These are phyloP conservation scores for Plasmodium falciparum DNA, from an alignment of 169 alveolate genomes.

Conservation along the genomic window DNA sequence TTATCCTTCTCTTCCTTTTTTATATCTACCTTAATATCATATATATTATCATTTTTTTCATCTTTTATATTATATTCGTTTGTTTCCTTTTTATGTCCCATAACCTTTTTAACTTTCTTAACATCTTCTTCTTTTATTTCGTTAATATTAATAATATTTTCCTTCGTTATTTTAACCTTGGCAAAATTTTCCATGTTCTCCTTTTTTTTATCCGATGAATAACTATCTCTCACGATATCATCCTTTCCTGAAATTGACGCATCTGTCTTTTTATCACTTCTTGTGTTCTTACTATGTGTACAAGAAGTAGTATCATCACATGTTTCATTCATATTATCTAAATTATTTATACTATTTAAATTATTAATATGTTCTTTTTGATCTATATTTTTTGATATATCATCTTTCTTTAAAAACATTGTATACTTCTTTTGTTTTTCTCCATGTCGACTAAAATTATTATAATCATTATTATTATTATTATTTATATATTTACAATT, in stretches of 20 bases:
- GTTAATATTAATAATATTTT: constrained; percentile 44
- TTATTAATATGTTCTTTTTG: too few relatives aligned
- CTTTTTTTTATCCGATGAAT: background rate
- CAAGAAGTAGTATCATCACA: background rate
- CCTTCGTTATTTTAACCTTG: constrained; percentile 55
- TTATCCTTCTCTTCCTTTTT: background rate
- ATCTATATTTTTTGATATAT: too few relatives aligned
- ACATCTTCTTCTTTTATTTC: constrained; percentile 26
- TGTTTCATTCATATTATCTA: too few relatives aligned
- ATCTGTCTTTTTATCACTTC: constrained; percentile 2
- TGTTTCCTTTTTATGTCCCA: constrained; percentile 5
- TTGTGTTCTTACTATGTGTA: background rate
- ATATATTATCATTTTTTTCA: background rate
- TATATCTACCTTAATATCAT: too few relatives aligned
- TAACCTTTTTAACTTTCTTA: constrained; percentile 5
- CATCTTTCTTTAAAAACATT: too few relatives aligned
- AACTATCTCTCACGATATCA: constrained; percentile 15
- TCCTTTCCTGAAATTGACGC: constrained; percentile 24
- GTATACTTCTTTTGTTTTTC: background rate
- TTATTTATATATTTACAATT: background rate
- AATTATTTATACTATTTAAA: too few relatives aligned
- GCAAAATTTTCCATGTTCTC: constrained; percentile 15
- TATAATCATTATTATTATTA: background rate
- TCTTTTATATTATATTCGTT: constrained; percentile 4
- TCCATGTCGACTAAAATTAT: background rate